Base-by-base conservation (phyloP, 1,139 yeast species). In the Arxiozyma slooffiae region DNA sequence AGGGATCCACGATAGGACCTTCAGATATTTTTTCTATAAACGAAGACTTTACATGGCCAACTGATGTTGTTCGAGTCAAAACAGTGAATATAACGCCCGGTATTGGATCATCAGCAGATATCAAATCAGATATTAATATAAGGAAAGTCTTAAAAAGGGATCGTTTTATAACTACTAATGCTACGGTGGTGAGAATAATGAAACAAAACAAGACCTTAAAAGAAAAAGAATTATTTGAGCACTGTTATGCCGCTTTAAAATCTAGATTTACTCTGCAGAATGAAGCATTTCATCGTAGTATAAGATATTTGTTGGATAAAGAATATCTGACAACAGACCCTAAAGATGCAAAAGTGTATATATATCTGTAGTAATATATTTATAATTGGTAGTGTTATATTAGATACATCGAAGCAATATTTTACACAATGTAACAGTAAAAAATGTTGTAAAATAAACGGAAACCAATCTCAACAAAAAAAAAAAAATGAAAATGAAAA, bases 171-270 rank as follows among this genome's bases (percentile, higher is more conserved):
- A 88, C 83, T 60, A 75, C 86, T 3, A 94, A 87, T 61, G 97
- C 97, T 0, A 95, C 96, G 0, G 79, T 90, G 51, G 96, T 90
- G 2, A 75, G 97, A 50, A 79, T 85, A 11, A 83, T 92, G 92
- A 92, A 92, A 65, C 76, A 86, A 0, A 72, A 90, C 38, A 82
- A 81, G 59, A 68, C 75, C 0, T 62, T 84, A 50, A 73, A 69
- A 41, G 92, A 85, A 63, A 79, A 80, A 56, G 82, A 82, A 52
- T 72, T 90, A 51, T 71, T 86, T 21, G 78, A 77, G 44, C 90
- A 83, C 56, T 80, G 83, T 8, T 75, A 85, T 20, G 75, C 77
- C 50, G 87, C 81, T 56, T 72, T 88, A 39, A 69, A 75, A 21
- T 70, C 74, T 43, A 71, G 95, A 54, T 90, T 92, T 67, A 78